Percentiles rank a stretch among this genome's conserved stretches.
phyloP scores from a whole-genome alignment of 192 early-diverging fungal genomes.

The Linnemannia schmuckeri region DNA sequence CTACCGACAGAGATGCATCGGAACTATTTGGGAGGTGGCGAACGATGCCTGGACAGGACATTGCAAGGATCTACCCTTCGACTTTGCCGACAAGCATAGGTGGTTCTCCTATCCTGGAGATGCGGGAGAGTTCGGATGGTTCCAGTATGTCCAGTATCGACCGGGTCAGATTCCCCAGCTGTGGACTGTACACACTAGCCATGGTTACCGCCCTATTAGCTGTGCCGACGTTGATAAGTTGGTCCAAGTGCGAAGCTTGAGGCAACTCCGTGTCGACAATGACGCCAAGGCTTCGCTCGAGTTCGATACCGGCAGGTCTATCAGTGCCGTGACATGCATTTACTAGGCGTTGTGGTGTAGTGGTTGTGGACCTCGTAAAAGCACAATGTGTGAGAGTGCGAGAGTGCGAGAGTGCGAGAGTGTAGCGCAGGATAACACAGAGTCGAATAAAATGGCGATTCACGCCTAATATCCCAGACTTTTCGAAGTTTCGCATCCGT shows the following conservation, averaged over 20 bases:
- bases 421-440: too few relatives aligned
- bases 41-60: background rate
- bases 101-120: background rate
- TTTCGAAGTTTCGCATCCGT: too few relatives aligned
- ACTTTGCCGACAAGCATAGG: background rate
- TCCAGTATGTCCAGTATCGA: background rate
- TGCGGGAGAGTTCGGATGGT: background rate
- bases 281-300: background rate
- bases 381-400: too few relatives aligned
- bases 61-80: background rate
- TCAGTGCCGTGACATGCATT: background rate
- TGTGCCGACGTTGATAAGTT: background rate
- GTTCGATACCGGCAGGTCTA: background rate
- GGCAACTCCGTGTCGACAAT: background rate
- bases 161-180: background rate
- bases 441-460: too few relatives aligned
- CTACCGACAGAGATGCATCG: conserved; percentile 1
- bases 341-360: background rate
- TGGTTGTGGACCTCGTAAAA: too few relatives aligned
- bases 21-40: background rate
- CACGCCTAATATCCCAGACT: too few relatives aligned
- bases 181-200: background rate
- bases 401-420: too few relatives aligned
- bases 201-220: background rate
- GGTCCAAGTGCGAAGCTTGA: background rate